A percentile compares a stretch with the other conserved stretches of the same genome.
These are phyloP conservation scores for Pluteus cervinus DNA, from an alignment of 768 basidiomycete species.

Conservation along the genomic window DNA sequence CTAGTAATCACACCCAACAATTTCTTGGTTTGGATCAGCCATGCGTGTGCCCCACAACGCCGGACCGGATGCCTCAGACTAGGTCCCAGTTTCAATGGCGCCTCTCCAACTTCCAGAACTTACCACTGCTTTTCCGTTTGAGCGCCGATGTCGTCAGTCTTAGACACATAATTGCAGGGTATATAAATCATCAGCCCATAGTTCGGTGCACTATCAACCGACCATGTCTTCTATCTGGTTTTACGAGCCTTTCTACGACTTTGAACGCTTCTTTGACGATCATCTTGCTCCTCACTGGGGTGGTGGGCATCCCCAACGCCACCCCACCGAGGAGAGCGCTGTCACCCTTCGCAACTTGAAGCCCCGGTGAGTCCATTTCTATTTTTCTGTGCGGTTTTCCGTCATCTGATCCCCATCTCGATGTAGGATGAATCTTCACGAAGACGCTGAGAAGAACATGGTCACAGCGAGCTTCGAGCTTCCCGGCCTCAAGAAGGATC, in stretches of 20 bases:
- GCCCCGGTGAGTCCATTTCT: constrained; percentile 13
- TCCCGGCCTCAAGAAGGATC: constrained; percentile 45
- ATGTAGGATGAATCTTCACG: constrained; percentile 42
- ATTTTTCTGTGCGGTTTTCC: not conserved
- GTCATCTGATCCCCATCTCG: not conserved
- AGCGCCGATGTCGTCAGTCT: no score
- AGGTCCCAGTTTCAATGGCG: no score
- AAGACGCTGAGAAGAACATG: constrained; percentile 31
- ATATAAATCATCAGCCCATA: no score
- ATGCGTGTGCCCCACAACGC: no score
- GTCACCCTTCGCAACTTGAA: constrained; percentile 13
- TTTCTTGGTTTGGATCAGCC: no score
- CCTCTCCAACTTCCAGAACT: no score
- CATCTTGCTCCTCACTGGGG: no score
- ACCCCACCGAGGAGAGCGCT: constrained; percentile 6
- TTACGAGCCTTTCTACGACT: constrained; percentile 35
- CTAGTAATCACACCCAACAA: no score
- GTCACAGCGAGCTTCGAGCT: constrained; percentile 51
- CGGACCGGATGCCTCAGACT: no score
- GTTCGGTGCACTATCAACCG: no score
- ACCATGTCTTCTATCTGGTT: constrained; percentile 14
- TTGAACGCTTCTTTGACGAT: constrained; percentile 38
- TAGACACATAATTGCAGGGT: no score
- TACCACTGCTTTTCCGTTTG: no score
- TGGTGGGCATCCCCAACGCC: constrained; percentile 11